Evolutionary conservation across 2,329 filamentous ascomycete species (phyloP).

Genomic region (Colletotrichum kahawae): DNA sequence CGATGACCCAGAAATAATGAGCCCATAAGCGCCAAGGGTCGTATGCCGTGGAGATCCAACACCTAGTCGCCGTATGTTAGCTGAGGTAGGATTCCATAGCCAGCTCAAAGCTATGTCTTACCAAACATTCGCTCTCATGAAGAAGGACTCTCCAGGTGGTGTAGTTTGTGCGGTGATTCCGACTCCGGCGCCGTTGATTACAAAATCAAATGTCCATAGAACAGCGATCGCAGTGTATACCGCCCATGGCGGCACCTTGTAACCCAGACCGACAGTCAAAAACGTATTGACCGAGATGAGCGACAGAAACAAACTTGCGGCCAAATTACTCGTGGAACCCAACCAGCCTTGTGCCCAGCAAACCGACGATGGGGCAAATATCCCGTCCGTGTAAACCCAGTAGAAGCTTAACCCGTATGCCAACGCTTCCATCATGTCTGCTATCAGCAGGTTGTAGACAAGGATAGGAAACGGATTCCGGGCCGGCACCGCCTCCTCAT

Average conservation of each 20-base stretch:
- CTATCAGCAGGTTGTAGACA: slow-evolving; percentile 63
- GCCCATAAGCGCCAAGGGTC: slow-evolving; percentile 58
- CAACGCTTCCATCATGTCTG: slow-evolving; percentile 62
- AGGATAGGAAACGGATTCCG: slow-evolving; percentile 63
- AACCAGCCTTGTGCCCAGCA: slow-evolving; percentile 63
- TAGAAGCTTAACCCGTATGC: slow-evolving; percentile 61
- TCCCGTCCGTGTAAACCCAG: slow-evolving; percentile 52
- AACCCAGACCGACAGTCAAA: slow-evolving; percentile 54
- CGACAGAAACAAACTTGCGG: slow-evolving; percentile 63
- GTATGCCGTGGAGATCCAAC: slow-evolving; percentile 64
- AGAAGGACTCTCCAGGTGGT: not conserved
- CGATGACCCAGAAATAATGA: slow-evolving; percentile 69
- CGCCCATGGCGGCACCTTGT: slow-evolving; percentile 45
- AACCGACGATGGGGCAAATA: slow-evolving; percentile 50
- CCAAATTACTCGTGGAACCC: slow-evolving; percentile 60
- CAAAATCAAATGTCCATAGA: slow-evolving; percentile 52
- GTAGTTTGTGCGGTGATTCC: not conserved
- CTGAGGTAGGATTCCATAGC: not conserved
- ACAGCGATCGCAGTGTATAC: slow-evolving; percentile 47
- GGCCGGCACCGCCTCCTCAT: not conserved
- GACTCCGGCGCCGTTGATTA: not conserved
- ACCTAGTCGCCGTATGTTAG: slow-evolving; percentile 40
- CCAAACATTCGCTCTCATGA: slow-evolving; percentile 17
- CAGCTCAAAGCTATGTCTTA: not conserved
- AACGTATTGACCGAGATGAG: slow-evolving; percentile 64